These are phyloP conservation scores for Calamus simplicifolius DNA, from an alignment of 176 grass and related monocot genomes.

Conservation along the genomic window DNA sequence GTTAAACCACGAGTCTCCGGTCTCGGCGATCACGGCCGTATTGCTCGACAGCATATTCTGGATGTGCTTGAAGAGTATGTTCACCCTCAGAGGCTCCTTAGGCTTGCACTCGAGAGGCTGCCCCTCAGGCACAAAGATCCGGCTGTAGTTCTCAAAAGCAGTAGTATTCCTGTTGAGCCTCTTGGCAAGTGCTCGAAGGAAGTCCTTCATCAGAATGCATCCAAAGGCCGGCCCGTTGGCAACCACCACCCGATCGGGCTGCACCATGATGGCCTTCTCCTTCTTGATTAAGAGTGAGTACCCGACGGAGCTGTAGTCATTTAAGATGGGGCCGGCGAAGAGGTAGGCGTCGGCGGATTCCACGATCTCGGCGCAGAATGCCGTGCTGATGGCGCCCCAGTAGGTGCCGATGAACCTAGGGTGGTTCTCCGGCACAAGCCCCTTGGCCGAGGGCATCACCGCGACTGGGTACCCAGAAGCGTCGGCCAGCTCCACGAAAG, in stretches of 20 bases:
- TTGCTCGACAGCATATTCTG: slow-evolving; percentile 54
- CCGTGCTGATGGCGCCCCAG: slow-evolving; percentile 78
- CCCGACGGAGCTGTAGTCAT: slow-evolving; percentile 88
- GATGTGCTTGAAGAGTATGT: slow-evolving; percentile 74
- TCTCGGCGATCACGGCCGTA: slow-evolving; percentile 65
- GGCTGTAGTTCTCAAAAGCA: slow-evolving; percentile 64
- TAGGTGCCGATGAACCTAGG: slow-evolving; percentile 77
- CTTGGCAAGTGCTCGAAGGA: slow-evolving; percentile 42
- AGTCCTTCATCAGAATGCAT: slow-evolving; percentile 71
- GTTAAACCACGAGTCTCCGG: slow-evolving; percentile 90
- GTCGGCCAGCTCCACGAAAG: slow-evolving; percentile 46
- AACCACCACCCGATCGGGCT: slow-evolving; percentile 56
- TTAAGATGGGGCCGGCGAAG: slow-evolving; percentile 80
- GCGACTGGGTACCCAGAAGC: slow-evolving; percentile 60
- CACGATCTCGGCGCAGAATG: slow-evolving; percentile 74
- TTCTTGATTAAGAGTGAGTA: slow-evolving; percentile 89
- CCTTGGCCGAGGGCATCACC: slow-evolving; percentile 83
- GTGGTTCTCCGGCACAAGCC: slow-evolving; percentile 63
- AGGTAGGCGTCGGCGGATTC: slow-evolving; percentile 80
- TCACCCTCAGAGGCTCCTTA: slow-evolving; percentile 63
- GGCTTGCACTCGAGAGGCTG: slow-evolving; percentile 36
- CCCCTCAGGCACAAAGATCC: slow-evolving; percentile 74
- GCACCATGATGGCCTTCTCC: slow-evolving; percentile 77
- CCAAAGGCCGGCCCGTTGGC: slow-evolving; percentile 72
- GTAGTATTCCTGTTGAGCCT: slow-evolving; percentile 63